Evolutionary conservation across 2,329 filamentous ascomycete genomes (phyloP).

Genomic region (Ophiocordyceps polyrhachis-furcata): DNA sequence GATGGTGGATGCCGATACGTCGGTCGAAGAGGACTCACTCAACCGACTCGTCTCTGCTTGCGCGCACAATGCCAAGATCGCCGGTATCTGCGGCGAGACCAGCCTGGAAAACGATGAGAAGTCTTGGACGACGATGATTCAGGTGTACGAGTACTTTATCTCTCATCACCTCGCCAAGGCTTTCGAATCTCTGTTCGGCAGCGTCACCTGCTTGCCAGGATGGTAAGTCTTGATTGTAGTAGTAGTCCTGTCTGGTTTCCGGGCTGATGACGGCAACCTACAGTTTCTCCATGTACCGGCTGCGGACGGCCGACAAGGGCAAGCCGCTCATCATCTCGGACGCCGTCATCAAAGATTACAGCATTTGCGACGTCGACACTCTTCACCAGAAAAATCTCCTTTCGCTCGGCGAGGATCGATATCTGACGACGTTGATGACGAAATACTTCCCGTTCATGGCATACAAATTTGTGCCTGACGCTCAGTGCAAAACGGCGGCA

Average conservation of each 20-base stretch:
- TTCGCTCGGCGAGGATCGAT: conserved; percentile 93
- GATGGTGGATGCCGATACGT: conserved; percentile 93
- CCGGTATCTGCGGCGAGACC: conserved; percentile 89
- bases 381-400: conserved; percentile 98
- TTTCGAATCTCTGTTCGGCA: conserved; percentile 92
- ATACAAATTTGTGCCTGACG: conserved; percentile 88
- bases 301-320: conserved; percentile 81
- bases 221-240: conserved; percentile 19
- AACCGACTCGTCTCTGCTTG: conserved; percentile 86
- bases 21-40: conserved; percentile 74
- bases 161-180: conserved; percentile 94
- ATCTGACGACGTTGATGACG: conserved; percentile 80
- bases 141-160: conserved; percentile 99
- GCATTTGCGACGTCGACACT: conserved; percentile 89
- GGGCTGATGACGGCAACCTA: background rate
- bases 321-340: conserved; percentile 93
- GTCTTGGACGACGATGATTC: conserved; percentile 95
- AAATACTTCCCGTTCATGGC: conserved; percentile 90
- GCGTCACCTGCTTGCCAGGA: conserved; percentile 90
- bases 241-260: background rate
- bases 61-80: conserved; percentile 78
- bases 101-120: conserved; percentile 81
- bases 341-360: conserved; percentile 74
- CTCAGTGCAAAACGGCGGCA: conserved; percentile 91
- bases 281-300: conserved; percentile 98